Percentiles rank a stretch among this genome's conserved stretches.
Evolutionary conservation across 257 asterid species (phyloP).

Genomic region (Cinchona pubescens): DNA sequence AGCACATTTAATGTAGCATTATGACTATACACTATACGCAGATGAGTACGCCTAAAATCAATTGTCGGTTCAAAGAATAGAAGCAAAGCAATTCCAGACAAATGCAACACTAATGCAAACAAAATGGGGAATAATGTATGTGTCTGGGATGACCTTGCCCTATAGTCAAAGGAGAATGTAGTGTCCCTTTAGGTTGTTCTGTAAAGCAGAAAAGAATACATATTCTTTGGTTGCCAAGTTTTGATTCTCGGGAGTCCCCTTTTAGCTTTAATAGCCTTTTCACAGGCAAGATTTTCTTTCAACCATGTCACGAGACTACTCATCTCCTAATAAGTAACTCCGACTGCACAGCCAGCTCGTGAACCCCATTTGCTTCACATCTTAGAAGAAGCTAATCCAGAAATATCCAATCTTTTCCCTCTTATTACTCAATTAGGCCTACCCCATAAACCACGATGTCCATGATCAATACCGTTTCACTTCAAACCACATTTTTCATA

Average conservation of each 20-base stretch:
- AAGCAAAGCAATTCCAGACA: background rate
- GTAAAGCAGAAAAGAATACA: background rate
- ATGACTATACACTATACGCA: background rate
- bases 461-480: background rate
- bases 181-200: background rate
- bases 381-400: background rate
- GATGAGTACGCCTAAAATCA: background rate
- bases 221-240: background rate
- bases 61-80: background rate
- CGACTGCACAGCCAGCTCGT: background rate
- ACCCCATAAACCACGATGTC: background rate
- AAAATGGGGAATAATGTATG: background rate
- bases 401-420: background rate
- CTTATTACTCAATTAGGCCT: background rate
- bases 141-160: background rate
- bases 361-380: background rate
- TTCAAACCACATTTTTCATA: background rate
- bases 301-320: background rate
- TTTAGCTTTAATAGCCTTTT: background rate
- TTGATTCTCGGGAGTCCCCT: background rate
- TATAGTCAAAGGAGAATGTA: background rate
- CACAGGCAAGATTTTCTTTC: background rate
- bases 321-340: background rate
- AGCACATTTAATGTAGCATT: background rate
- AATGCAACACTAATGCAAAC: background rate